Evolutionary conservation across 805 yeast genomes (phyloP), one percentile per base, ranked within the genome.

Genomic region (Saccharomycodes ludwigii): DNA sequence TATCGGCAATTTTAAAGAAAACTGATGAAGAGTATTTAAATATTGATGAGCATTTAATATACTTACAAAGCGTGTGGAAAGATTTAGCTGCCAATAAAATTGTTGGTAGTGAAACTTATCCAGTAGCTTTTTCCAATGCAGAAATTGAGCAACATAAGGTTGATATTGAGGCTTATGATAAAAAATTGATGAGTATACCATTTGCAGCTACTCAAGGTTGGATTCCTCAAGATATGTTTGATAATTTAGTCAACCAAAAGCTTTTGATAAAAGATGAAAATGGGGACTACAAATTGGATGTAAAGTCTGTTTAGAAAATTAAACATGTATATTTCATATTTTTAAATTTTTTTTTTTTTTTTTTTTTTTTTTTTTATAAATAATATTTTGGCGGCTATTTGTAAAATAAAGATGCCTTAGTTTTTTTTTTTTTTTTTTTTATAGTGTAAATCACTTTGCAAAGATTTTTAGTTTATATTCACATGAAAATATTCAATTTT

Each of bases 151-250:
- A 61, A 31, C 79, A 76, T 47, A 72, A 71, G 32, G 47, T 61
- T 15, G 69, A 67, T 17, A 63, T 83, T 43, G 74, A 70, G 36
- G 68, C 64, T 19, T 80, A 82, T 61, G 88, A 83, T 55, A 59
- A 69, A 40, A 73, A 71, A 42, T 57, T 80, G 29, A 67, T 77
- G 22, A 63, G 75, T 5, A 67, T 74, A 31, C 95, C 96, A 25
- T 86, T 84, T 56, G 77, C 82, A 19, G 88, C 88, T 29, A 80
- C 95, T 16, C 79, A 81, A 33, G 95, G 95, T 4, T 88, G 96
- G 95, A 70, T 91, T 35, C 95, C 97, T 12, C 95, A 84, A 50
- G 94, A 84, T 50, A 73, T 84, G 79, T 86, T 88, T 48, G 77
- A 73, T 21, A 69, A 70, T 30, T 63, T 83, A 45, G 55, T 73